Conservation (phyloP, 768 basidiomycete genomes). For the Tylopilus cervinicoccineus region DNA sequence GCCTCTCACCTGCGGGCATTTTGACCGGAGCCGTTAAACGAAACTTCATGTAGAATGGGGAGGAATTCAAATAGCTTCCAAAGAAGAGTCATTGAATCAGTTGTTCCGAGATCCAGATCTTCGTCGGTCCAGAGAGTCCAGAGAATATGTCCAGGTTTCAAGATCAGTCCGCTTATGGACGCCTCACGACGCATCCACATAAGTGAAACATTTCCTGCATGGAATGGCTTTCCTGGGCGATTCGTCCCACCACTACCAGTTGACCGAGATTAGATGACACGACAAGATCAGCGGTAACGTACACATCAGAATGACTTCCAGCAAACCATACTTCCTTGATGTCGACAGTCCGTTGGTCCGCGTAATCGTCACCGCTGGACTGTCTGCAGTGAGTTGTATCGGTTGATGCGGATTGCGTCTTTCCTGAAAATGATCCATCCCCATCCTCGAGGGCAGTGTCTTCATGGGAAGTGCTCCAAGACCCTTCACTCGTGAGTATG, state of each 20-base stretch:
- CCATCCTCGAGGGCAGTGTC: background rate
- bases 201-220: conserved; percentile 5
- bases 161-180: background rate
- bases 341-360: background rate
- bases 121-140: conserved; percentile 9
- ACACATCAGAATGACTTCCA: conserved; percentile 7
- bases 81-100: background rate
- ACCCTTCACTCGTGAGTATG: background rate
- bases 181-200: conserved; percentile 7
- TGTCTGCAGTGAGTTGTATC: background rate
- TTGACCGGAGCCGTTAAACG: conserved; percentile 1
- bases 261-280: background rate
- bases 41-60: conserved; percentile 5
- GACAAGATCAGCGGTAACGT: background rate
- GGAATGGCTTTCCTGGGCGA: conserved; percentile 1
- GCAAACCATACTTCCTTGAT: conserved; percentile 9
- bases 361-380: background rate
- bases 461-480: background rate
- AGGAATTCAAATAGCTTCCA: conserved; percentile 5
- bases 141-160: conserved; percentile 4
- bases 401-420: background rate
- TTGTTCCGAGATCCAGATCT: conserved; percentile 1
- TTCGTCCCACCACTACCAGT: conserved; percentile 3
- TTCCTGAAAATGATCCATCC: background rate
- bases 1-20: conserved; percentile 2